These are phyloP conservation scores for Populus hybrid DNA, from an alignment of 441 rosid species.

Conservation along the genomic window DNA sequence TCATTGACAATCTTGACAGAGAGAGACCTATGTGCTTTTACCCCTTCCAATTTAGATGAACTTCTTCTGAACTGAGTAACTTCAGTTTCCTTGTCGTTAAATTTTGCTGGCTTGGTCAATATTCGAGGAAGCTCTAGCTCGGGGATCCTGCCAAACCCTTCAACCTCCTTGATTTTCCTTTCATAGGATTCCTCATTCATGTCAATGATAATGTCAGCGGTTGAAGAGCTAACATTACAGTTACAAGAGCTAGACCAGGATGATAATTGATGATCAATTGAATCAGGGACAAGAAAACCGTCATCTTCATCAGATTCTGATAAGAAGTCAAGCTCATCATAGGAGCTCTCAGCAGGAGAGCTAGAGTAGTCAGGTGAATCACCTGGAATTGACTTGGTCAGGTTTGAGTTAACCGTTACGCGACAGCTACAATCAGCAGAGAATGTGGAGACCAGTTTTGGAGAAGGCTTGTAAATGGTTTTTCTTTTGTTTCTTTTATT, in stretches of 20 bases:
- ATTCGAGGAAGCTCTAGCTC: constrained; percentile 32
- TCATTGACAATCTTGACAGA: too few species aligned
- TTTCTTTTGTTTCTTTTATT: too few species aligned
- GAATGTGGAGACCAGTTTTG: constrained; percentile 28
- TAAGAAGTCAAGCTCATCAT: constrained; percentile 18
- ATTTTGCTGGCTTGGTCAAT: constrained; percentile 25
- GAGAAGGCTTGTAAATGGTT: constrained; percentile 66
- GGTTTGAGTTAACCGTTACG: constrained; percentile 20
- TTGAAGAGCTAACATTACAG: constrained; percentile 27
- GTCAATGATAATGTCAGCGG: constrained; percentile 42
- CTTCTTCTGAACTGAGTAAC: constrained; percentile 10
- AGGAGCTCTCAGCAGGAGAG: constrained; percentile 30
- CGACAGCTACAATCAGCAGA: constrained; percentile 18
- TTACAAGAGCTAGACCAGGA: constrained; percentile 20
- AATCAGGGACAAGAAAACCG: not conserved
- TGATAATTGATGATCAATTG: constrained; percentile 13
- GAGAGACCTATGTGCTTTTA: too few species aligned
- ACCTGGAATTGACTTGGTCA: constrained; percentile 15
- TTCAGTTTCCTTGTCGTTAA: not conserved
- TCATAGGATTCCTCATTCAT: constrained; percentile 24
- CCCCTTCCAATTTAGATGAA: constrained; percentile 8
- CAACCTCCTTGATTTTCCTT: constrained; percentile 10
- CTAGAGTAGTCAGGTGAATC: constrained; percentile 29
- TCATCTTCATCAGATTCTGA: constrained; percentile 25
- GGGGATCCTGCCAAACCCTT: constrained; percentile 23